A percentile compares a stretch with the other conserved stretches of the same genome.
These are phyloP conservation scores for Candida sanyaensis DNA, from an alignment of 1,139 yeast genomes.

Conservation along the genomic window DNA sequence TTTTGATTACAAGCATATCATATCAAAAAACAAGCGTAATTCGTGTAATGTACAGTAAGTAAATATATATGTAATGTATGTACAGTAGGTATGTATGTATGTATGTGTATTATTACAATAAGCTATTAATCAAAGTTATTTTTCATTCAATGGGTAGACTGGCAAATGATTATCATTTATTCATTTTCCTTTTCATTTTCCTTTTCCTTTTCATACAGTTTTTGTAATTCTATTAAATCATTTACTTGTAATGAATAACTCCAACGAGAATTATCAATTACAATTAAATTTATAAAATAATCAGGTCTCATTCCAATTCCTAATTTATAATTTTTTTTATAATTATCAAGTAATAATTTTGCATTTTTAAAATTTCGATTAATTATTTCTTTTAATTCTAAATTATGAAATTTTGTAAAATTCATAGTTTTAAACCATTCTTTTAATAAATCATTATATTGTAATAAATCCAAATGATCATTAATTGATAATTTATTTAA, in stretches of 20 bases:
- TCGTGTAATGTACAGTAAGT: no score
- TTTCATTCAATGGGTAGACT: no score
- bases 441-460: constrained; percentile 23
- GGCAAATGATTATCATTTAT: not conserved
- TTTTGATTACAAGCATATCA: not conserved
- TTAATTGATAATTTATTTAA: constrained; percentile 22
- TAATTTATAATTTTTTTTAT: constrained; percentile 8
- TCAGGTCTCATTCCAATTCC: constrained; percentile 26
- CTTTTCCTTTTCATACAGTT: not conserved
- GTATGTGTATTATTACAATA: not conserved
- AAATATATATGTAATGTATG: no score
- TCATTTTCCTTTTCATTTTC: not conserved
- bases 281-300: constrained; percentile 26
- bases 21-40: not conserved
- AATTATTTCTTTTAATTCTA: constrained; percentile 23
- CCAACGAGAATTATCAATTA: constrained; percentile 18
- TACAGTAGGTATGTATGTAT: not conserved
- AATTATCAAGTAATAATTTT: constrained; percentile 11
- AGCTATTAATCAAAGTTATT: no score
- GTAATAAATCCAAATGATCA: constrained; percentile 32
- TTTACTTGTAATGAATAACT: constrained; percentile 20
- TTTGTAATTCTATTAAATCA: constrained; percentile 9
- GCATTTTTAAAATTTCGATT: constrained; percentile 10
- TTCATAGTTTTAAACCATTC: constrained; percentile 25
- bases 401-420: constrained; percentile 29